Conservation (phyloP, 345 rosid genomes). For the Passiflora organensis region DNA sequence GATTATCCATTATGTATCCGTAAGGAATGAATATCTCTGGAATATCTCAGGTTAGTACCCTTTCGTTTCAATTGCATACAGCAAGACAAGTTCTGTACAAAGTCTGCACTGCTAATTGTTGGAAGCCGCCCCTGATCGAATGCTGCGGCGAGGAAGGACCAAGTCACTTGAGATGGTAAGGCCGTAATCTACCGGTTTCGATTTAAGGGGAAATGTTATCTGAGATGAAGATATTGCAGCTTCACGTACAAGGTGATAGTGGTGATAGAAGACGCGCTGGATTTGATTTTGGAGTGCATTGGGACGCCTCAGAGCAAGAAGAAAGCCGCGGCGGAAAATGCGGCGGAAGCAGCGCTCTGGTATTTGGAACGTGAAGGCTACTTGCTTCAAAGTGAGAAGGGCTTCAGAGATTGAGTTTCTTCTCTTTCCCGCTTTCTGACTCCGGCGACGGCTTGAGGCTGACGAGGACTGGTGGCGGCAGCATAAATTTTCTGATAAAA, state of each 20-base stretch:
- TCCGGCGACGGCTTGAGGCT: no score
- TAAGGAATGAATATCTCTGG: background rate
- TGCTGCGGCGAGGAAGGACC: slow-evolving; percentile 75
- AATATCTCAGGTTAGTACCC: slow-evolving; percentile 4
- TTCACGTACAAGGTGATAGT: slow-evolving; percentile 57
- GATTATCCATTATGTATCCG: background rate
- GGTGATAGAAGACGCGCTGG: slow-evolving; percentile 46
- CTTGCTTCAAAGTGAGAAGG: slow-evolving; percentile 10
- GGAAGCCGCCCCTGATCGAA: slow-evolving; percentile 63
- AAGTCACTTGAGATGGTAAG: slow-evolving; percentile 70
- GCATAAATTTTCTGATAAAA: no score
- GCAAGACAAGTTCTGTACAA: slow-evolving; percentile 60
- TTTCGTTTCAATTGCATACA: slow-evolving; percentile 41
- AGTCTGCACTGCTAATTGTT: slow-evolving; percentile 59
- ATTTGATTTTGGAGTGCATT: slow-evolving; percentile 46
- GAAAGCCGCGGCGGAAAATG: slow-evolving; percentile 78
- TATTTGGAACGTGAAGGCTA: slow-evolving; percentile 49
- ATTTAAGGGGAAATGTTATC: no score
- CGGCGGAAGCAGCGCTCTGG: slow-evolving; percentile 77
- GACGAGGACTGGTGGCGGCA: no score
- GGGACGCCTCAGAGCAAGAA: slow-evolving; percentile 47
- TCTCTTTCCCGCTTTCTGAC: no score
- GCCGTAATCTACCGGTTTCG: slow-evolving; percentile 1
- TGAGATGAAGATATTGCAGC: slow-evolving; percentile 40
- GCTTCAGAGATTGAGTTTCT: no score